Percentiles rank a stretch among this genome's conserved stretches.
phyloP scores from a whole-genome alignment of 805 yeast genomes.

The Hanseniaspora thailandica region DNA sequence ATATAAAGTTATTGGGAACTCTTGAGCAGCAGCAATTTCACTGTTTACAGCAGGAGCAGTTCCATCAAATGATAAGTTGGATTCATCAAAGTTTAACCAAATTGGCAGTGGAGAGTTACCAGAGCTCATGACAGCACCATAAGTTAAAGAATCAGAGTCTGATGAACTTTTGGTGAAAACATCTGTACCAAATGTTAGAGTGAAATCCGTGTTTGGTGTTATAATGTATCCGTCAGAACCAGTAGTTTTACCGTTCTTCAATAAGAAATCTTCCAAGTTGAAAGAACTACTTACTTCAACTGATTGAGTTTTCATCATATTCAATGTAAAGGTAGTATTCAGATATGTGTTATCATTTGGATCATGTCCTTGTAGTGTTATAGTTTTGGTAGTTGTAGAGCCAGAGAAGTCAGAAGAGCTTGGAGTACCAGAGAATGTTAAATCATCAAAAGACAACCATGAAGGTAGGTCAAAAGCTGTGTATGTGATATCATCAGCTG shows the following conservation, averaged over 20 bases:
- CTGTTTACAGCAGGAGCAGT: conserved; percentile 81
- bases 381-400: conserved; percentile 30
- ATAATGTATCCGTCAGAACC: conserved; percentile 66
- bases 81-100: conserved; percentile 65
- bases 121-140: conserved; percentile 61
- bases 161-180: conserved; percentile 30
- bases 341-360: conserved; percentile 35
- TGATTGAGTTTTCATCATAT: conserved; percentile 38
- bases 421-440: conserved; percentile 64
- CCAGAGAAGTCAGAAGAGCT: conserved; percentile 20
- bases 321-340: conserved; percentile 43
- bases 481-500: conserved; percentile 36
- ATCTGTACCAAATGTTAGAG: conserved; percentile 49
- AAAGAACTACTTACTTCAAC: conserved; percentile 33
- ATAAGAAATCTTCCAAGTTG: conserved; percentile 38
- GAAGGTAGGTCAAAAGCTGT: conserved; percentile 49
- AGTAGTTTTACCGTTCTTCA: conserved; percentile 60
- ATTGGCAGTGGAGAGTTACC: conserved; percentile 83
- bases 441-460: conserved; percentile 69
- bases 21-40: conserved; percentile 72
- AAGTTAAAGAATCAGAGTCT: conserved; percentile 21
- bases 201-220: conserved; percentile 55
- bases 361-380: conserved; percentile 57
- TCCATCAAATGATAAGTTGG: conserved; percentile 62
- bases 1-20: conserved; percentile 57